Evolutionary conservation across 805 yeast genomes (phyloP).

Genomic region (Zygosaccharomyces kombuchaensis): DNA sequence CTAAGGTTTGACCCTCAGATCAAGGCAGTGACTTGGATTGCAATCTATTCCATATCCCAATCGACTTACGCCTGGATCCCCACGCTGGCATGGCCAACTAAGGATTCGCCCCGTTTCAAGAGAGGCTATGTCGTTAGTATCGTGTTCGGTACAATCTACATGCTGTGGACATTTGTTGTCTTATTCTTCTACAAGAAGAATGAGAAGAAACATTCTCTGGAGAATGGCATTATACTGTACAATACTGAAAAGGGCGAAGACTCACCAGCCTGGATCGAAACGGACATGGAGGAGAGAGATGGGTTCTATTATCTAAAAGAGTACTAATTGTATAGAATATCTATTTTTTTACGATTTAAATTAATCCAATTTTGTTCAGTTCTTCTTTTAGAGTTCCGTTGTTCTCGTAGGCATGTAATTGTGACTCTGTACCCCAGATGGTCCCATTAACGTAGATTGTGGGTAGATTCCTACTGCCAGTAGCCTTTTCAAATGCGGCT

Average conservation of each 20-base stretch:
- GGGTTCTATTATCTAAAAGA: constrained; percentile 28
- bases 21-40: constrained; percentile 53
- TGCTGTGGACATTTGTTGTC: constrained; percentile 48
- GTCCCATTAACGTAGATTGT: constrained; percentile 33
- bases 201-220: constrained; percentile 43
- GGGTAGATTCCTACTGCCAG: constrained; percentile 35
- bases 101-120: constrained; percentile 51
- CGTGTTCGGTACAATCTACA: constrained; percentile 43
- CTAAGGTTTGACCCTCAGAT: constrained; percentile 53
- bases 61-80: constrained; percentile 58
- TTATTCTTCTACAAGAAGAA: constrained; percentile 51
- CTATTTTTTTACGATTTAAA: constrained; percentile 6
- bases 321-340: background rate
- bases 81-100: constrained; percentile 49
- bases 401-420: constrained; percentile 30
- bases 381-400: constrained; percentile 24
- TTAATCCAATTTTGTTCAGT: constrained; percentile 28
- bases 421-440: constrained; percentile 34
- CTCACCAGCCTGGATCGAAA: constrained; percentile 29
- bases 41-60: constrained; percentile 55
- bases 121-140: constrained; percentile 53
- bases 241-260: constrained; percentile 37
- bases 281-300: constrained; percentile 26
- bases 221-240: constrained; percentile 47
- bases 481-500: constrained; percentile 30